A percentile compares a stretch with the other conserved stretches of the same genome.
Conservation (phyloP, 176 grass and related monocot species). For the Raddia distichophylla region DNA sequence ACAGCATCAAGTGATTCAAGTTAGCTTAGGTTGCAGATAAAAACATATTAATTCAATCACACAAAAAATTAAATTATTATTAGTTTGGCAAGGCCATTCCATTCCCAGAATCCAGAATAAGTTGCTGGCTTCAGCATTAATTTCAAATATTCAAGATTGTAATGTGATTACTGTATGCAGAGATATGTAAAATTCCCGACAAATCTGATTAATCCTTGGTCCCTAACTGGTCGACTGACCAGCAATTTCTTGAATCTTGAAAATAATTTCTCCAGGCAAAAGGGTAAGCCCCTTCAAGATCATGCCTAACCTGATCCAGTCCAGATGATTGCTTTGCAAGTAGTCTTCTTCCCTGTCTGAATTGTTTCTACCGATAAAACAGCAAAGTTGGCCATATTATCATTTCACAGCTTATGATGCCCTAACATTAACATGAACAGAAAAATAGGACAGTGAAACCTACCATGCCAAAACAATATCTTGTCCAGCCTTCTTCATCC, state of each 20-base stretch:
- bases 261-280: constrained; percentile 18
- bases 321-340: constrained; percentile 40
- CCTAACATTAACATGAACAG: constrained; percentile 5
- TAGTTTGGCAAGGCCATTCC: constrained; percentile 55
- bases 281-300: constrained; percentile 30
- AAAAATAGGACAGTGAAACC: constrained; percentile 12
- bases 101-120: constrained; percentile 46
- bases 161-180: constrained; percentile 40
- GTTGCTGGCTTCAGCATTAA: constrained; percentile 36
- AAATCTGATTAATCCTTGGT: no score
- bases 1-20: constrained; percentile 45
- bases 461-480: constrained; percentile 71
- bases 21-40: constrained; percentile 38
- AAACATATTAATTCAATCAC: constrained; percentile 31
- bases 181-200: constrained; percentile 11
- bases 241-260: no score
- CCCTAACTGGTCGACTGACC: no score
- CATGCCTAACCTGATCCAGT: constrained; percentile 56
- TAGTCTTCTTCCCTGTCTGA: constrained; percentile 46
- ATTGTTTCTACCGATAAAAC: constrained; percentile 44
- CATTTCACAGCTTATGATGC: constrained; percentile 19
- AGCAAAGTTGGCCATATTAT: constrained; percentile 2
- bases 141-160: constrained; percentile 38
- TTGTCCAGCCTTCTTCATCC: constrained; percentile 88
- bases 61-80: constrained; percentile 22